Percentiles rank a stretch among this genome's conserved stretches.
Evolutionary conservation across 805 yeast genomes (phyloP).

Genomic region (Geotrichum ghanense): DNA sequence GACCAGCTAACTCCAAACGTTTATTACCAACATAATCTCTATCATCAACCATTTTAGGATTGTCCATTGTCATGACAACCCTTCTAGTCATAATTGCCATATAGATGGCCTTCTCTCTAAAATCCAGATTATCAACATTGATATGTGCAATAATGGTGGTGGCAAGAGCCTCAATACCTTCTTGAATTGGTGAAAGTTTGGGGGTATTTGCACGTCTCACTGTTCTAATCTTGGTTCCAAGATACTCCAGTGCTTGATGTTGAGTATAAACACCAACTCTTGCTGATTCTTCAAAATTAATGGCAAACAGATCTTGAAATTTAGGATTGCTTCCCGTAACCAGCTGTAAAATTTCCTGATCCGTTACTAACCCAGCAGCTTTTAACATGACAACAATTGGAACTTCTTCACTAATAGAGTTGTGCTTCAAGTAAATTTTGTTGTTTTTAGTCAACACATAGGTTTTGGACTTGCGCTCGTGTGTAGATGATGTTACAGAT

Average conservation of each 20-base stretch:
- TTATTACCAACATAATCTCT: slow-evolving; percentile 98
- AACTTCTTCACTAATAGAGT: slow-evolving; percentile 88
- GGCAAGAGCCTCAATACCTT: slow-evolving; percentile 85
- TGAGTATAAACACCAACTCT: slow-evolving; percentile 78
- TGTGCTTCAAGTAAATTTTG: slow-evolving; percentile 83
- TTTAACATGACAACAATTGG: slow-evolving; percentile 89
- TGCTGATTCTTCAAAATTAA: slow-evolving; percentile 90
- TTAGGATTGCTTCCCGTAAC: slow-evolving; percentile 85
- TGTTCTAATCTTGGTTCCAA: slow-evolving; percentile 87
- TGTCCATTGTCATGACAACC: slow-evolving; percentile 89
- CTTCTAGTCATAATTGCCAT: slow-evolving; percentile 95
- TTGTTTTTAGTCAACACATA: slow-evolving; percentile 89
- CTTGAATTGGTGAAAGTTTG: slow-evolving; percentile 70
- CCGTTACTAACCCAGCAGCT: slow-evolving; percentile 91
- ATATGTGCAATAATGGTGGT: slow-evolving; percentile 94
- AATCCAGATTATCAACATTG: slow-evolving; percentile 71
- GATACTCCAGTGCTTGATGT: slow-evolving; percentile 82
- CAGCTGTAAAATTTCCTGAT: slow-evolving; percentile 83
- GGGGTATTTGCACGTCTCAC: slow-evolving; percentile 80
- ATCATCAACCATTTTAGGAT: slow-evolving; percentile 94
- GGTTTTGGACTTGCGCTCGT: slow-evolving; percentile 95
- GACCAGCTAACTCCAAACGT: slow-evolving; percentile 95
- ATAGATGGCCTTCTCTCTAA: slow-evolving; percentile 88
- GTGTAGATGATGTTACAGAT: slow-evolving; percentile 94
- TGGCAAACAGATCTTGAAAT: slow-evolving; percentile 86